phyloP scores from a whole-genome alignment of 2,329 filamentous ascomycete genomes.

The Paecilomyces sp. region DNA sequence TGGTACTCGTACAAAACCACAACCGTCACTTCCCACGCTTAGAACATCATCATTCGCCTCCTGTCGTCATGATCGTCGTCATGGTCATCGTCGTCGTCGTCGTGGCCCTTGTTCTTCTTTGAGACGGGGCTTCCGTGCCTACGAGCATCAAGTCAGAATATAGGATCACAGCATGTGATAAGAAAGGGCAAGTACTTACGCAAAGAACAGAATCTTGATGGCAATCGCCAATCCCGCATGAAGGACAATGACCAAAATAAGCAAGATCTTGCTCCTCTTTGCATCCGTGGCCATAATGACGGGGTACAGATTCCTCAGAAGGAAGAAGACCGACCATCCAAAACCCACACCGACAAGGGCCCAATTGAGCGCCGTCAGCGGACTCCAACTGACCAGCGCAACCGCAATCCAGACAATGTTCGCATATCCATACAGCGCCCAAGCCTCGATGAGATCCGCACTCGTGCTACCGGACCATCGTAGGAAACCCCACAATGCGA shows the following conservation, averaged over 20 bases:
- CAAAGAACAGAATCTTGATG: constrained; percentile 97
- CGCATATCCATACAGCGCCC: constrained; percentile 90
- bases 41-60: constrained; percentile 23
- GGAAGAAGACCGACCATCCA: constrained; percentile 71
- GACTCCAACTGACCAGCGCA: constrained; percentile 84
- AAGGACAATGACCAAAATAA: constrained; percentile 74
- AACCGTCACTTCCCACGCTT: constrained; percentile 9
- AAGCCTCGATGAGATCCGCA: constrained; percentile 90
- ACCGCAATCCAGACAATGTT: constrained; percentile 98
- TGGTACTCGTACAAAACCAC: constrained; percentile 3
- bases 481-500: constrained; percentile 77
- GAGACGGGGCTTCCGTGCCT: constrained; percentile 58
- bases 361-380: constrained; percentile 81
- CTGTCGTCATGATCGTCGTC: constrained; percentile 18
- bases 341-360: constrained; percentile 85
- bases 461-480: constrained; percentile 94
- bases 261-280: constrained; percentile 80
- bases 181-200: constrained; percentile 39
- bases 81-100: constrained; percentile 17
- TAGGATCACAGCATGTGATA: not conserved
- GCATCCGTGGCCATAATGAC: constrained; percentile 88
- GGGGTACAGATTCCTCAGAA: constrained; percentile 81
- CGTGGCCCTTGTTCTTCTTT: constrained; percentile 32
- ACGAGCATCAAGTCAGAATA: constrained; percentile 8
- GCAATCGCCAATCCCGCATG: constrained; percentile 87